Evolutionary conservation across 2,329 filamentous ascomycete species (phyloP).

Genomic region (Trichoderma cornu-damae): DNA sequence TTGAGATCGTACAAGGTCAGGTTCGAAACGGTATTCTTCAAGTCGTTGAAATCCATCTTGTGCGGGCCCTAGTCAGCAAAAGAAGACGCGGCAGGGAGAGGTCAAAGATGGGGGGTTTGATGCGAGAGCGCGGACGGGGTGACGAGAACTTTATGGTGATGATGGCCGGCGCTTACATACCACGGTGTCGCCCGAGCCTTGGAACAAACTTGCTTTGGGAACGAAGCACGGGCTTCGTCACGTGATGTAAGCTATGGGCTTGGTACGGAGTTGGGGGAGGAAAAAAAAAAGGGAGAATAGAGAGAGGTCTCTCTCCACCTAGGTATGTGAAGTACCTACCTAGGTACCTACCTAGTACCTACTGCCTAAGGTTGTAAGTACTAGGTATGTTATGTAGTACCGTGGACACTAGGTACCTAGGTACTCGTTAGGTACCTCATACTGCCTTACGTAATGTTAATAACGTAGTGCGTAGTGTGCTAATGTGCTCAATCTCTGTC

Average conservation of each 20-base stretch:
- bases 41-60: constrained; percentile 74
- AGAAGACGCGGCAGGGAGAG: background rate
- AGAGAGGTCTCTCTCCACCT: no score
- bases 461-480: no score
- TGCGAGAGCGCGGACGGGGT: background rate
- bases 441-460: no score
- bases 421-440: no score
- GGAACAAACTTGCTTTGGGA: background rate
- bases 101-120: background rate
- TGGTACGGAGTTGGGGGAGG: no score
- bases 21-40: constrained; percentile 85
- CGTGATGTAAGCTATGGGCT: background rate
- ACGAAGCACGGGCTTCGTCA: background rate
- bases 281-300: no score
- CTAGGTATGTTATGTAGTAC: no score
- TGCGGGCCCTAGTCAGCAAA: constrained; percentile 18
- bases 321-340: no score
- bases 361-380: no score
- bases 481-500: no score
- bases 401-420: no score
- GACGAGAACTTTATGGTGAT: constrained; percentile 9
- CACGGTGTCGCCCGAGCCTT: constrained; percentile 9
- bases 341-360: no score
- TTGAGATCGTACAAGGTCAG: constrained; percentile 93
- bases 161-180: background rate